Conservation (phyloP, 345 rosid genomes). For the Hirschfeldia incana region DNA sequence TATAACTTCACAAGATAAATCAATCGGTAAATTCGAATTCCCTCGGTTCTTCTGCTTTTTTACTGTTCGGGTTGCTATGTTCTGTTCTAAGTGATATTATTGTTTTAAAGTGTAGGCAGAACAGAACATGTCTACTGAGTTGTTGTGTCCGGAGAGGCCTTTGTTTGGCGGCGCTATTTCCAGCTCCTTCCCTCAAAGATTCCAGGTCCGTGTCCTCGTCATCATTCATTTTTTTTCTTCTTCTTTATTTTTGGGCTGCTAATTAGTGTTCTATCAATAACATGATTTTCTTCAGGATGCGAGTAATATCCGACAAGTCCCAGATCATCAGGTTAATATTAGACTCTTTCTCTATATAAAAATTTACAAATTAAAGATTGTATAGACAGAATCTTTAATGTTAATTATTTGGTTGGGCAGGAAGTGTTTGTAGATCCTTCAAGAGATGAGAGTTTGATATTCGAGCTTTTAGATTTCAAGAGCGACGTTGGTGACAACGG, state of each 20-base stretch:
- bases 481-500: slow-evolving; percentile 57
- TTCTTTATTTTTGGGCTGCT: not conserved
- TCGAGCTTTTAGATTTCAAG: slow-evolving; percentile 78
- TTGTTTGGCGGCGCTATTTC: slow-evolving; percentile 70
- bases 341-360: not conserved
- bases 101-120: not conserved
- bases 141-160: slow-evolving; percentile 37
- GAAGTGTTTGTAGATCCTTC: slow-evolving; percentile 81
- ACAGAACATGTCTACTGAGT: slow-evolving; percentile 46
- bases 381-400: not conserved
- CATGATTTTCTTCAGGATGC: slow-evolving; percentile 50
- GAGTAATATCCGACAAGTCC: slow-evolving; percentile 67
- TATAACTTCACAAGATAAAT: not conserved
- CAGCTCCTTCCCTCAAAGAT: slow-evolving; percentile 51
- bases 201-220: slow-evolving; percentile 45
- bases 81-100: not conserved
- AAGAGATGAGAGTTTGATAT: slow-evolving; percentile 81
- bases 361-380: not conserved
- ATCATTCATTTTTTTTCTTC: not conserved
- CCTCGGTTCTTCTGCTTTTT: not conserved
- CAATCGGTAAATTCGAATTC: not conserved
- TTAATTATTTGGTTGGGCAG: slow-evolving; percentile 39
- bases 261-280: not conserved
- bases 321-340: slow-evolving; percentile 66
- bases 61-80: not conserved